Base-by-base conservation (phyloP, 495 filamentous ascomycete species). In the Apodospora peruviana region DNA sequence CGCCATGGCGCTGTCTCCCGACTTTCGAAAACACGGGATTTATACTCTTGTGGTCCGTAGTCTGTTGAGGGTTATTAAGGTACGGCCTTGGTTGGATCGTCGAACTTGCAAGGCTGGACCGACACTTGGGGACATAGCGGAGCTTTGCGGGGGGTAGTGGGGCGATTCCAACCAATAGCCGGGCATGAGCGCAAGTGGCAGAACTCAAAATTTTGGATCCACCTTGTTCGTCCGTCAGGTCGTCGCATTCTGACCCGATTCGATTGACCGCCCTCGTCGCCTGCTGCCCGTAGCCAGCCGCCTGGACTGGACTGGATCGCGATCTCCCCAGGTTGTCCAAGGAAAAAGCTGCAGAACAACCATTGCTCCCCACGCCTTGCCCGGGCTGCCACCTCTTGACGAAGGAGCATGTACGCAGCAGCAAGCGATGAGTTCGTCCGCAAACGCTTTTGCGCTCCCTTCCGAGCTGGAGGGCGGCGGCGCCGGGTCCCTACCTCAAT, bases 371-470 rank as follows among this genome's bases (percentile, higher is more conserved):
- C 7, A 17, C 9, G 14, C 18, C 9, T 40, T 40, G 38, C 40
- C 43, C 36, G 23, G 37, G 47, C 49, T 52, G 51, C 44, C 41
- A 39, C 49, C 51, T 37, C 39, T 43, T 53, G 64, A 59, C 64
- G 61, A 62, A 66, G 64, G 64, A 66, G 64, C 64, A 64, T 64
- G 61, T 57, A 20, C 4, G 11, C 43, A 12, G 18, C 29, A 49
- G 36, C 61, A 62, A 64, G 64, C 64, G 59, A 66, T 66, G 64
- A 66, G 43, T 62, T 66, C 59, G 64, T 66, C 64, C 25, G 45
- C 14, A 7, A 32, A 32, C 27, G 27, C 7, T n/a, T n/a, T n/a
- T n/a, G n/a, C n/a, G n/a, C n/a, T n/a, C n/a, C n/a, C n/a, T 50
- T 3, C 12, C 12, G 27, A 32, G 41, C 53, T n/a, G n/a, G n/a